These are phyloP conservation scores for Erythrophleum ivorense DNA, from an alignment of 331 rosid genomes.

Conservation along the genomic window DNA sequence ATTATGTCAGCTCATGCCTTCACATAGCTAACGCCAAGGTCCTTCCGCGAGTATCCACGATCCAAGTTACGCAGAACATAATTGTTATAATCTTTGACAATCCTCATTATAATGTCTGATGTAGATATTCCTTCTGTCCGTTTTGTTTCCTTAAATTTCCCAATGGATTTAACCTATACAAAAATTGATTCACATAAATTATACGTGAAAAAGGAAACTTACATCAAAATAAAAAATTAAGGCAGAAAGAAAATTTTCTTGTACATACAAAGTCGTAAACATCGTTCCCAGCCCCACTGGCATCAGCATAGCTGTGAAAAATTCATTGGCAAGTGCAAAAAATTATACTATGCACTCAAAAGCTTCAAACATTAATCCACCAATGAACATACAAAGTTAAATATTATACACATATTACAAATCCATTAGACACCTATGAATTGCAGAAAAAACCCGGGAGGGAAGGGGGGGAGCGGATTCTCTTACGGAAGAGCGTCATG, in stretches of 20 bases:
- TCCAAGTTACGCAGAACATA: conserved; percentile 91
- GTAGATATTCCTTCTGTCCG: conserved; percentile 92
- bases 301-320: conserved; percentile 28
- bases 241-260: neutral
- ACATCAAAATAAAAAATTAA: neutral
- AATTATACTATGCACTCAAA: neutral
- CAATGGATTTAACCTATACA: conserved; percentile 73
- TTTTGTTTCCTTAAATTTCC: conserved; percentile 87
- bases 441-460: neutral
- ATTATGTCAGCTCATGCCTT: conserved; percentile 62
- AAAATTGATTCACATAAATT: conserved; percentile 20
- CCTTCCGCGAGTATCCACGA: conserved; percentile 92
- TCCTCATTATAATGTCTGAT: conserved; percentile 90
- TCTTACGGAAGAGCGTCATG: conserved; percentile 26
- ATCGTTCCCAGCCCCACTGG: conserved; percentile 14
- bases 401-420: neutral
- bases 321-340: conserved; percentile 22
- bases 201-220: neutral
- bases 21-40: conserved; percentile 95
- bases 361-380: conserved; percentile 6
- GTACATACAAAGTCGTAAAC: conserved; percentile 28
- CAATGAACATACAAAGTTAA: neutral
- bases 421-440: neutral
- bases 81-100: conserved; percentile 91
- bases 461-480: neutral